Base-by-base conservation (phyloP, 2,329 filamentous ascomycete genomes). In the Chaetomium strumarium region DNA sequence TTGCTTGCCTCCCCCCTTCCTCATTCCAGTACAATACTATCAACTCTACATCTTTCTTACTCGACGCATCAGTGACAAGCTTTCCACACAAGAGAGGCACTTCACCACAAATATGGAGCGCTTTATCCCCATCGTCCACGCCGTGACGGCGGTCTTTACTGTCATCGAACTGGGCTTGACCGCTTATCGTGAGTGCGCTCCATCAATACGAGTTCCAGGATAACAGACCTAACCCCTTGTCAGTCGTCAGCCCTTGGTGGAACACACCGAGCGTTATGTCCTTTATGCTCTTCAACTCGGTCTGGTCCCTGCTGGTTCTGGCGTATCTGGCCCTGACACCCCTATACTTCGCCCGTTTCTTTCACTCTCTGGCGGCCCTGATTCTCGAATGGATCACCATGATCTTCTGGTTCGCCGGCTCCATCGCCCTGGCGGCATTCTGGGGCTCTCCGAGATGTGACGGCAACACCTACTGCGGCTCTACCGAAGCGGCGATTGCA, bases 391-490 rank as follows among this genome's bases (percentile, higher is more conserved):
- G 74, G 43, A 60, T 93, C 20, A 93, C 88, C 10, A 84, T 86
- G 71, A 76, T 95, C 52, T 95, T 95, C 74, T 96, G 90, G 90
- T 93, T 96, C 65, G 84, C 86, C 0, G 90, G 89, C 7, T 86
- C 90, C 62, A 84, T 95, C 59, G 88, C 89, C 0, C 70, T 91
- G 11, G 89, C 86, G 0, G 84, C 83, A 51, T 70, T 90, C 52
- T 79, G 79, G 49, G 75, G 79, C 14, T 72, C 80, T 0, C 69
- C 66, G 9, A 72, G 77, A 52, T 84, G 81, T 64, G 74, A 71
- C 39, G 72, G 69, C 45, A 72, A 74, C 39, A 72, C 68, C 16
- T 74, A 73, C 14, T 91, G 87, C 67, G 73, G 75, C 41, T 72
- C 78, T 11, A 70, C 78, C 9, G 81, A 86, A 69, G 84, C 84